Base-by-base conservation (phyloP, 495 filamentous ascomycete species). In the Penicillium lagena region DNA sequence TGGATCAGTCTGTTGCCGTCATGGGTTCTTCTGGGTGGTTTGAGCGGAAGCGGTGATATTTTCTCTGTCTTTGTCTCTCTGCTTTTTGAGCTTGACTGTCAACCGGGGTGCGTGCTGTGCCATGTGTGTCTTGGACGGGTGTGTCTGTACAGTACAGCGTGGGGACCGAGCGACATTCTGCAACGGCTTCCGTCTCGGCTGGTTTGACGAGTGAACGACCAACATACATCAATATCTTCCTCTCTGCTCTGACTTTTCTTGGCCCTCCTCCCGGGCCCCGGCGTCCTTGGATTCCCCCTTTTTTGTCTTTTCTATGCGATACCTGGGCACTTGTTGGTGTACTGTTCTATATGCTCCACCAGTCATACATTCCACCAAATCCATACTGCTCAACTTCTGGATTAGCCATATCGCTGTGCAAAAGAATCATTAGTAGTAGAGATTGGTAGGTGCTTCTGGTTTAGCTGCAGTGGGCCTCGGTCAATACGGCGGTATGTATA, bases 1-100 rank as follows among this genome's bases (percentile, higher is more conserved):
- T 98, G 90, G 93, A 98, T 60, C 85, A 91, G 70, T 93, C 89
- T 6, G 89, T 96, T 27, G 90, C 90, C 27, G 74, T 96, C 42
- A 82, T 95, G 67, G 84, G 89, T 11, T 82, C 86, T 11, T 93
- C 87, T 62, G 76, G 81, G 29, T 98, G 78, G 65, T 98, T 98
- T 60, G 90, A 95, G 66, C 78, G 91, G 56, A 85, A 75, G 60
- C 82, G 90, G 66, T 95, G 73, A 81, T 22, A 22, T 4, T 22
- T 22, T 6, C 22, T 52, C 29, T 28, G 31, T 12, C 31, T 28
- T 10, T 8, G 22, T 14, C 1, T 34, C 14, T 38, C 33, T 45
- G 45, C 14, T 14, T 51, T 47, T 37, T 15, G 39, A 47, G 46
- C 32, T 42, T 28, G 42, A 55, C 22, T 17, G 37, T 40, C 44